Percentiles rank a stretch among this genome's conserved stretches.
These are phyloP conservation scores for Colletotrichum brevisporum DNA, from an alignment of 2,329 filamentous ascomycete genomes.

Conservation along the genomic window DNA sequence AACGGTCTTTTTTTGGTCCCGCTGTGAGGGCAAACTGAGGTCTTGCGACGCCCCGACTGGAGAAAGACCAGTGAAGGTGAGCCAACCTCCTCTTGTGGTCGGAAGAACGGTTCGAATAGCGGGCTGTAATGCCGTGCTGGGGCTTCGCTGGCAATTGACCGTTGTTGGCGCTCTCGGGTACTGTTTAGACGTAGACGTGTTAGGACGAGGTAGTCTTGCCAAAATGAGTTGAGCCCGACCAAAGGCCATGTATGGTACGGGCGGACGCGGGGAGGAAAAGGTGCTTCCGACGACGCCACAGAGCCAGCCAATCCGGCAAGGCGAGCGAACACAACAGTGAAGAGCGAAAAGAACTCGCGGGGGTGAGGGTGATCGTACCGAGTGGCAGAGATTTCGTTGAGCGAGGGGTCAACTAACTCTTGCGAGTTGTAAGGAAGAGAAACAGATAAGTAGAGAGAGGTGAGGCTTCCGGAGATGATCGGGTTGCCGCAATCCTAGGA, in stretches of 20 bases:
- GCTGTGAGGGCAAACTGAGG: slow-evolving; percentile 31
- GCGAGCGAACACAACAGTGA: not conserved
- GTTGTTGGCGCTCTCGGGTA: slow-evolving; percentile 11
- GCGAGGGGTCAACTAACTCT: slow-evolving; percentile 28
- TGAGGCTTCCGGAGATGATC: slow-evolving; percentile 33
- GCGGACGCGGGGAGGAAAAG: slow-evolving; percentile 27
- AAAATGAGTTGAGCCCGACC: slow-evolving; percentile 14
- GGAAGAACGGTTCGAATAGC: slow-evolving; percentile 9
- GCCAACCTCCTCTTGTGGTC: slow-evolving; percentile 52
- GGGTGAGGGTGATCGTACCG: slow-evolving; percentile 31
- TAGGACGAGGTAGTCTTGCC: slow-evolving; percentile 11
- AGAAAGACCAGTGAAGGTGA: slow-evolving; percentile 53
- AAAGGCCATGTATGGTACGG: not conserved
- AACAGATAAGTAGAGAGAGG: slow-evolving; percentile 1
- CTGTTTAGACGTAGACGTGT: slow-evolving; percentile 5
- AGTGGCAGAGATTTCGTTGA: not conserved
- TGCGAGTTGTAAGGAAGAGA: slow-evolving; percentile 3
- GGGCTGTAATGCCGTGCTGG: slow-evolving; percentile 10
- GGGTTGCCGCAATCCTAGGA: slow-evolving; percentile 37
- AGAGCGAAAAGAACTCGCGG: not conserved
- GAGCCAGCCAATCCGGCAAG: slow-evolving; percentile 10
- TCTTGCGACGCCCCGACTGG: slow-evolving; percentile 34
- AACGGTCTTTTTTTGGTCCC: slow-evolving; percentile 20
- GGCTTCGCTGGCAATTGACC: slow-evolving; percentile 11
- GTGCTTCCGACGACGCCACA: slow-evolving; percentile 25